Evolutionary conservation across 2,329 filamentous ascomycete species (phyloP).

Genomic region (Verticillium nubilum): DNA sequence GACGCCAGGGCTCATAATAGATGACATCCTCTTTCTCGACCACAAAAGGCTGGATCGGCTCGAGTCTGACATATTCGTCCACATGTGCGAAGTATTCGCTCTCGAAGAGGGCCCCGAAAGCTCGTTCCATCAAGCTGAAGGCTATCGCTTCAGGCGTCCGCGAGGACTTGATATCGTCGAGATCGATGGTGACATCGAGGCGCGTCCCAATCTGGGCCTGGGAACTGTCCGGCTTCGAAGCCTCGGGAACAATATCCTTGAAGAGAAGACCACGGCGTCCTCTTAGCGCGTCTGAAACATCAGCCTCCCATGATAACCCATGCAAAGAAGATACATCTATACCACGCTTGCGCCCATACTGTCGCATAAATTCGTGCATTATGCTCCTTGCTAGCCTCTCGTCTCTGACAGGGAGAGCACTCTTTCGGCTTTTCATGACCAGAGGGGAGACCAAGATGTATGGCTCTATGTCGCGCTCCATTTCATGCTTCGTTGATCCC

Average conservation of each 20-base stretch:
- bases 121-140: no score
- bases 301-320: no score
- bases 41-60: not conserved
- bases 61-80: not conserved
- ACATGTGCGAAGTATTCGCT: not conserved
- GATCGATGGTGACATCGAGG: not conserved
- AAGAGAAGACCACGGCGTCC: no score
- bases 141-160: not conserved
- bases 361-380: not conserved
- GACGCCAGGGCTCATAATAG: not conserved
- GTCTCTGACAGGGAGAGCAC: not conserved
- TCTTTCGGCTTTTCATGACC: not conserved
- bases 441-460: not conserved
- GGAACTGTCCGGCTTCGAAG: no score
- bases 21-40: not conserved
- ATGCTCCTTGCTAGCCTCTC: not conserved
- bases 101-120: not conserved
- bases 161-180: not conserved
- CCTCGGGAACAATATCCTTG: no score
- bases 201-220: not conserved
- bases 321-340: no score
- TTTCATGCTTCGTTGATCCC: no score
- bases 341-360: no score
- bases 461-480: not conserved
- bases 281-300: no score